Conservation (phyloP, 1,139 yeast genomes). For the Saccharomyces pastorianus region DNA sequence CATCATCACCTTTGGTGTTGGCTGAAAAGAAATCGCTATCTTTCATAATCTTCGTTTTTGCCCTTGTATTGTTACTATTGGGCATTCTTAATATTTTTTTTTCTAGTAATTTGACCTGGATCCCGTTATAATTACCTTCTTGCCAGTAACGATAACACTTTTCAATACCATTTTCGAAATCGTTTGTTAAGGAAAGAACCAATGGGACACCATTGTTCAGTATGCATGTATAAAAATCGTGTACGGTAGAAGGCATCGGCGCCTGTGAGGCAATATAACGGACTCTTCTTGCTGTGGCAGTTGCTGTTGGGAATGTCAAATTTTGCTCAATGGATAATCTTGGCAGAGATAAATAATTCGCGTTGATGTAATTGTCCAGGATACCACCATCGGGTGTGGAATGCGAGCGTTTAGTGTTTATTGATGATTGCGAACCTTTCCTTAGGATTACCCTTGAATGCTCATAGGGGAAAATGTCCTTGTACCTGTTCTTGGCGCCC, state of each 20-base stretch:
- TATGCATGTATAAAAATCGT: constrained; percentile 69
- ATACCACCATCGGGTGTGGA: constrained; percentile 14
- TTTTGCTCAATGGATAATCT: constrained; percentile 4
- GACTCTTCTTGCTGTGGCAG: constrained; percentile 13
- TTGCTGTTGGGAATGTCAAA: constrained; percentile 7
- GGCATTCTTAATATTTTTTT: constrained; percentile 6
- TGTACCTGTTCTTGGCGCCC: constrained; percentile 69
- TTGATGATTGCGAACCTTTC: constrained; percentile 13
- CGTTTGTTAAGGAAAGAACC: constrained; percentile 60
- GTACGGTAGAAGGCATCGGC: constrained; percentile 61
- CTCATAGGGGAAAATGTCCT: constrained; percentile 73
- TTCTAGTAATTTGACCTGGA: constrained; percentile 21
- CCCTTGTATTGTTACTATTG: too few species aligned
- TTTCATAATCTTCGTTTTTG: background rate
- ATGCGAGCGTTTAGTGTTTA: constrained; percentile 2
- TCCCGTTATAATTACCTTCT: constrained; percentile 27
- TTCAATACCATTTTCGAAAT: constrained; percentile 45
- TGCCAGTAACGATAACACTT: constrained; percentile 54
- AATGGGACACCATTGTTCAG: constrained; percentile 53
- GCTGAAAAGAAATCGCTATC: background rate
- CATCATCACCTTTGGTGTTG: background rate
- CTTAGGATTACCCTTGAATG: constrained; percentile 55
- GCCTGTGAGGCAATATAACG: constrained; percentile 81
- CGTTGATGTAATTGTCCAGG: constrained; percentile 48
- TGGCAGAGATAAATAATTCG: constrained; percentile 40